Base-by-base conservation (phyloP, 208 protist genomes). In the Leishmania arabica region DNA sequence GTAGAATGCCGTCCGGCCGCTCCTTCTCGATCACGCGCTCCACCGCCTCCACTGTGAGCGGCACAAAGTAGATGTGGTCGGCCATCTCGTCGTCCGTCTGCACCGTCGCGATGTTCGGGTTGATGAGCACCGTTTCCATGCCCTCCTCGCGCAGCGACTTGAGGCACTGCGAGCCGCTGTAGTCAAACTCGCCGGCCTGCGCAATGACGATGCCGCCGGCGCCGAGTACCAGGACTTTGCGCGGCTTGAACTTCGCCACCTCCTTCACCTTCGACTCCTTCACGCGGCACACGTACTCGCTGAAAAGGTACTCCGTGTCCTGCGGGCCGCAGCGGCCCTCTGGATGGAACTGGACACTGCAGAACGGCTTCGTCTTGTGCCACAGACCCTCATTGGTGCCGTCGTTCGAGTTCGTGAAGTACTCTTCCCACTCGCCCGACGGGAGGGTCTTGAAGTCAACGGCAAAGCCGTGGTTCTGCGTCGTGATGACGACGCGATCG, bases 171-270 rank as follows among this genome's bases (percentile, higher is more conserved):
- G 98, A 99, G 68, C 99, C 99, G 74, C 95, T 99, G 94, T 99
- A 99, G 93, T 99, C 99, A 85, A 99, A 99, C 92, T 99, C 99
- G 66, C 99, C 98, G 27, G 99, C 99, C 93, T 99, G 99, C 54
- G 99, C 99, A 86, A 99, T 99, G 47, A 98, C 98, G 53, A 99
- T 98, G 79, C 99, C 99, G 75, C 98, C 98, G 9, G 96, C 97
- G 49, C 98, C 98, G 47, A 99, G 89, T 51, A 99, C 85, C 62
- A 99, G 90, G 47, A 99, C 96, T 89, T 99, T 98, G 75, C 87
- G 85, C 31, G 95, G 93, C 83, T 95, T 91, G 86, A 92, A 92
- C 84, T 89, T 90, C n/a, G 87, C 86, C 65, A 88, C 73, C 87
- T 92, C 86, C 79, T 89, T 71, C 62, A 92, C 86, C 86, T 96